These are phyloP conservation scores for Diaporthe ilicicola DNA, from an alignment of 2,329 filamentous ascomycete species.

Conservation along the genomic window DNA sequence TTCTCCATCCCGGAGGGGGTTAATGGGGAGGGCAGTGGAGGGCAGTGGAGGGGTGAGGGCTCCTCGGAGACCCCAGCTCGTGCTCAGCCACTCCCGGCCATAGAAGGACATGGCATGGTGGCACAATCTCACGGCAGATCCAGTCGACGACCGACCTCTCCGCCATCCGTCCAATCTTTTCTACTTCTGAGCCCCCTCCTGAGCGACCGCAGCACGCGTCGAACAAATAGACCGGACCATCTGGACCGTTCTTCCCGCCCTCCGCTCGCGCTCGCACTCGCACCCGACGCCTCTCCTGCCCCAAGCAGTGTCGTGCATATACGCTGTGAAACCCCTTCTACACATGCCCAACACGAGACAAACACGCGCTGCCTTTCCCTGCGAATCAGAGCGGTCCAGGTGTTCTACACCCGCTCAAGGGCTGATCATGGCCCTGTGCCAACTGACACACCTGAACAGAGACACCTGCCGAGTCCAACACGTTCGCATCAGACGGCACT, in stretches of 20 bases:
- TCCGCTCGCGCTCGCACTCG: background rate
- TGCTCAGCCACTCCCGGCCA: constrained; percentile 20
- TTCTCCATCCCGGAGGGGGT: constrained; percentile 4
- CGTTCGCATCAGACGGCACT: constrained; percentile 25
- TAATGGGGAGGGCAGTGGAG: background rate
- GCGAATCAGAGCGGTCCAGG: constrained; percentile 11
- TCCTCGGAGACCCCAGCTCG: constrained; percentile 6
- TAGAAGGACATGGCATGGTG: constrained; percentile 5
- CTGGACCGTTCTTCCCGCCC: background rate
- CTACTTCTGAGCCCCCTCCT: constrained; percentile 19
- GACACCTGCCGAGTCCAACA: background rate
- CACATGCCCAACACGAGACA: constrained; percentile 26
- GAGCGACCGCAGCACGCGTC: constrained; percentile 18
- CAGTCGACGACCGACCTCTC: background rate
- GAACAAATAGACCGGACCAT: background rate
- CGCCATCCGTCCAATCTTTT: constrained; percentile 7
- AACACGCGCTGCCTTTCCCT: background rate
- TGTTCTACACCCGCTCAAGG: constrained; percentile 1
- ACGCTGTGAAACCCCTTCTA: constrained; percentile 30
- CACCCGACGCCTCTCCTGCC: constrained; percentile 3
- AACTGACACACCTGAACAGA: constrained; percentile 9
- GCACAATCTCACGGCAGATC: constrained; percentile 23
- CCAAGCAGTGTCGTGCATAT: constrained; percentile 4
- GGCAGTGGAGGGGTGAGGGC: background rate
- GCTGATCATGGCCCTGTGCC: constrained; percentile 28